These are phyloP conservation scores for Chlamydomonas schloesseri DNA, from an alignment of 139 green algal species.

Conservation along the genomic window DNA sequence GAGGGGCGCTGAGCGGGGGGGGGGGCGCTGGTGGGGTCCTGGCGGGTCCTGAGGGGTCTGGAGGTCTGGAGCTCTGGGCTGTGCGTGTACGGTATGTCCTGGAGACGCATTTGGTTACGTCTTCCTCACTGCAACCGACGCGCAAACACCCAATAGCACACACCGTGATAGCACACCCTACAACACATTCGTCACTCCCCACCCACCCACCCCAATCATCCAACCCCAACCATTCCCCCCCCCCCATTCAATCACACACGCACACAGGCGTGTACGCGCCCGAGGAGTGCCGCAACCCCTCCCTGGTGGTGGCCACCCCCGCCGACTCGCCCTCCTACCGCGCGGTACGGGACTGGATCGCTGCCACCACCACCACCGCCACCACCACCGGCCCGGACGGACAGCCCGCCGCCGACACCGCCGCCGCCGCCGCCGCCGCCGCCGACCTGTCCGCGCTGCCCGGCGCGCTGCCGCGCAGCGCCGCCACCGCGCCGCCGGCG, in stretches of 20 bases:
- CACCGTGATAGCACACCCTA: too few species aligned
- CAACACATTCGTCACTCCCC: too few species aligned
- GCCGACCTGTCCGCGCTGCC: neutral
- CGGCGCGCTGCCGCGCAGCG: conserved; percentile 11
- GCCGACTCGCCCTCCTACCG: conserved; percentile 14
- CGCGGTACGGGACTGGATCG: conserved; percentile 13
- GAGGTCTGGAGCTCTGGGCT: too few species aligned
- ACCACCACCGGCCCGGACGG: neutral
- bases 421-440: neutral
- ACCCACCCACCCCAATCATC: too few species aligned
- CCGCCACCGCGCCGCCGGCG: neutral
- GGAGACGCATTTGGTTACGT: too few species aligned
- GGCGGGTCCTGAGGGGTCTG: too few species aligned
- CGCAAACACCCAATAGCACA: neutral
- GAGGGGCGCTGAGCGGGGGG: neutral
- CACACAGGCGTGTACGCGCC: neutral
- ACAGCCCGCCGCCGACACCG: neutral
- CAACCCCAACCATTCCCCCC: too few species aligned
- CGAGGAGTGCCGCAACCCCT: neutral
- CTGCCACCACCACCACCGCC: neutral
- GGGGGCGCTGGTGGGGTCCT: too few species aligned
- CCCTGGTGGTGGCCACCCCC: neutral
- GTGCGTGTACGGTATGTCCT: too few species aligned
- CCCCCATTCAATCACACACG: too few species aligned
- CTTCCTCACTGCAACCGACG: too few species aligned